These are phyloP conservation scores for Fistulifera pelliculosa DNA, from an alignment of 108 stramenopile species.

Conservation along the genomic window DNA sequence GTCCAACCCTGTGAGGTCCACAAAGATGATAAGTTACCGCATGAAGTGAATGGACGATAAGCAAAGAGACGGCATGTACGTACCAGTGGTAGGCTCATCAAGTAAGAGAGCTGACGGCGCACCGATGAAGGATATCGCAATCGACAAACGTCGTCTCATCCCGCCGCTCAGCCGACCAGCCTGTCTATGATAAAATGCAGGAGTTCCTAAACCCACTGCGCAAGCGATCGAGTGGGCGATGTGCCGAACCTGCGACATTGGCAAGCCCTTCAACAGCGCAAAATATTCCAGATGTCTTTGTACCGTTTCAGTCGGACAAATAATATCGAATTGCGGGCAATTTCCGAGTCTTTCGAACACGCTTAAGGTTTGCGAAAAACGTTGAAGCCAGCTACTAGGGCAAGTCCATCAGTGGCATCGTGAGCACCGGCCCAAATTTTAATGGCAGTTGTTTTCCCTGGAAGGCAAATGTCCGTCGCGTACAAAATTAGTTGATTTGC, in stretches of 20 bases:
- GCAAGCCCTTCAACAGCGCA: constrained; percentile 49
- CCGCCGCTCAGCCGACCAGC: constrained; percentile 75
- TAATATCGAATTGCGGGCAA: constrained; percentile 68
- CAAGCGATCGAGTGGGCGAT: constrained; percentile 30
- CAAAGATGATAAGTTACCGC: too few relatives aligned
- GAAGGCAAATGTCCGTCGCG: too few relatives aligned
- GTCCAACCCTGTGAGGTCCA: constrained; percentile 56
- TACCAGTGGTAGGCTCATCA: constrained; percentile 75
- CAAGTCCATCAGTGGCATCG: constrained; percentile 38
- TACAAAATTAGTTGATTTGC: too few relatives aligned
- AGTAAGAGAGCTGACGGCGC: constrained; percentile 63
- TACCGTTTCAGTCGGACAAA: constrained; percentile 54
- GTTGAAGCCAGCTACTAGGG: constrained; percentile 44
- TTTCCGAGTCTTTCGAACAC: constrained; percentile 60
- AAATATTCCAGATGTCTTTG: constrained; percentile 61
- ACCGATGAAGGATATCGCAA: constrained; percentile 80
- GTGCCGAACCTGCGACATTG: constrained; percentile 19
- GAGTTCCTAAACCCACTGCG: constrained; percentile 43
- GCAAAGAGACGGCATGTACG: constrained; percentile 6
- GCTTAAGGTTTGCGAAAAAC: constrained; percentile 27
- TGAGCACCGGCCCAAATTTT: constrained; percentile 53
- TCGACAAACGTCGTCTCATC: constrained; percentile 84
- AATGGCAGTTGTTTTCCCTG: constrained; percentile 68
- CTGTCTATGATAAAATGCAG: constrained; percentile 27
- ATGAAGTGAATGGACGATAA: background rate